Evolutionary conservation across 345 rosid species (phyloP), one percentile per base, ranked within the genome.

Genomic region (Turritis glabra): DNA sequence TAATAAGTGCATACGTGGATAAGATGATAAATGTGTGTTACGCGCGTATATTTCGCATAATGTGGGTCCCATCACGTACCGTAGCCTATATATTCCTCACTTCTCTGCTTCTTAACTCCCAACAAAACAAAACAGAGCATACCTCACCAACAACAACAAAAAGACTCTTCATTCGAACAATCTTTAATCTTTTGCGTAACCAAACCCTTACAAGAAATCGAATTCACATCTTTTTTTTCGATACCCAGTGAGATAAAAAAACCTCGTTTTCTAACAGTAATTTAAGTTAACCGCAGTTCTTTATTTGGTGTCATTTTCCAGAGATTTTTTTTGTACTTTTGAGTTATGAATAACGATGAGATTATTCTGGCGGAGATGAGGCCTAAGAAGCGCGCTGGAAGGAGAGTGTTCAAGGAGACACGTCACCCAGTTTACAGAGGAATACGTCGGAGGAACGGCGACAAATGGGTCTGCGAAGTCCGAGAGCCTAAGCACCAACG

Each of bases 361-460:
- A 1, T 76, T 29, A 46, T 44, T 17, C 73, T 88, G 3, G 93
- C 93, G 5, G 80, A 82, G 40, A 83, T 79, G 83, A 77, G 66
- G 66, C 93, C 93, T 0, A 88, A 88, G 86, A 88, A 78, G 77
- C 82, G 89, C 10, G 89, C 93, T 0, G 93, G 91, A 23, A n/a
- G 96, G 37, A 84, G 64, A 64, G 65, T 86, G 4, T 90, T 86
- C 58, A 84, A 84, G 51, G 91, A 90, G 81, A 90, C 96, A 2
- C 86, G 96, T 2, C 96, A 90, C 35, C 96, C 96, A 0, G 74
- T 90, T 50, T 90, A 64, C 64, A 84, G 93, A 72, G 96, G 96
- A 0, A 84, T 88, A 10, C 66, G 96, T 3, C 70, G 48, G 29
- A 80, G 93, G 57, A 86, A 90, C 53, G 84, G 76, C 0, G 73